These are phyloP conservation scores for Quercus lobata DNA, from an alignment of 331 rosid species.

Conservation along the genomic window DNA sequence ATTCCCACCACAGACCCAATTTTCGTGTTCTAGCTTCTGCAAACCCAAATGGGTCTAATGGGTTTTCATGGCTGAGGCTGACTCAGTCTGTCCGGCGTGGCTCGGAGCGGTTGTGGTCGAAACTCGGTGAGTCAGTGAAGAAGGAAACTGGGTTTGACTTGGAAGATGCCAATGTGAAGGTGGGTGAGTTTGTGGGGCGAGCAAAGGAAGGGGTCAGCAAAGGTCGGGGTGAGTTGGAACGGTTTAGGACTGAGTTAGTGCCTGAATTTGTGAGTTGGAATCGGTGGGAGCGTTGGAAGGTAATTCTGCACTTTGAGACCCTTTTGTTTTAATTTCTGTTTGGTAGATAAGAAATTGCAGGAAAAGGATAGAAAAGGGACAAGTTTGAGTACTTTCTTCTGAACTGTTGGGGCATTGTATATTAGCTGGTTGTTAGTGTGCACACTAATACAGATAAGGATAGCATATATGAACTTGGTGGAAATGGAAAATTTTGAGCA, in stretches of 20 bases:
- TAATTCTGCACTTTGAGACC: slow-evolving; percentile 12
- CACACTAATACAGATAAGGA: background rate
- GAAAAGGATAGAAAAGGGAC: background rate
- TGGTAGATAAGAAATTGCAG: background rate
- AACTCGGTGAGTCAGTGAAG: slow-evolving; percentile 56
- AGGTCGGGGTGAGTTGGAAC: slow-evolving; percentile 39
- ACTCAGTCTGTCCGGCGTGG: slow-evolving; percentile 52
- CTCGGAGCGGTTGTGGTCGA: slow-evolving; percentile 61
- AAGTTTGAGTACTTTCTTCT: background rate
- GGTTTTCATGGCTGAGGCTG: slow-evolving; percentile 51
- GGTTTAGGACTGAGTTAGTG: slow-evolving; percentile 42
- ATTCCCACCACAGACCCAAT: slow-evolving; percentile 31
- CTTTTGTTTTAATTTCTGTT: slow-evolving; percentile 12
- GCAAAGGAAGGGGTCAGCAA: slow-evolving; percentile 33
- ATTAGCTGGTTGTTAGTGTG: background rate
- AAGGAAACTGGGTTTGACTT: slow-evolving; percentile 75
- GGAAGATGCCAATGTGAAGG: slow-evolving; percentile 42
- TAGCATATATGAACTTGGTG: background rate
- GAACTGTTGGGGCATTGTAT: background rate
- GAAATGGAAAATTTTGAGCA: background rate
- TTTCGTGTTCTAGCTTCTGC: slow-evolving; percentile 57
- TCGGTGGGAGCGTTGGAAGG: slow-evolving; percentile 80
- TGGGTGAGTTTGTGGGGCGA: slow-evolving; percentile 34
- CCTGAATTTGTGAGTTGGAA: slow-evolving; percentile 73
- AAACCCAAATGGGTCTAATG: slow-evolving; percentile 43